Base-by-base conservation (phyloP, 2,329 filamentous ascomycete genomes). In the Endothia cerciana region DNA sequence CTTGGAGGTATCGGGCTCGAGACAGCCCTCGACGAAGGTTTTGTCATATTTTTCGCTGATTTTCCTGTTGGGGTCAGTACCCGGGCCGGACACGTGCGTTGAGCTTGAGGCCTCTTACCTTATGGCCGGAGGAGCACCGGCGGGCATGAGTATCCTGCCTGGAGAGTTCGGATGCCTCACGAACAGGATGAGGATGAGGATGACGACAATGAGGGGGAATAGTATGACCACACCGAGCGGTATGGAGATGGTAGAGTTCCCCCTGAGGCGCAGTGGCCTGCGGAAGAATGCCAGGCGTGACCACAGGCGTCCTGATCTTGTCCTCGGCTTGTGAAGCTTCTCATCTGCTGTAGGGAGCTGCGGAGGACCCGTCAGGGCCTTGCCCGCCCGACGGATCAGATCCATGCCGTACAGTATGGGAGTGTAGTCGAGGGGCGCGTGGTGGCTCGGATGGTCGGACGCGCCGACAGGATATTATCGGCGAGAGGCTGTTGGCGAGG, bases 31-130 rank as follows among this genome's bases (percentile, higher is more conserved):
- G 60, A 93, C 91, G 74, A 99, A 99, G 61, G 97, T 93, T 79
- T 97, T 97, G 80, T 99, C 95, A 79, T 98, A 88, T 74, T 96
- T 92, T 80, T 98, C 95, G 80, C 91, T 97, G 73, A 99, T 99
- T 87, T 93, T 94, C 72, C 94, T 97, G 75, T 73, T 45, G 61
- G 15, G 8, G 15, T 61, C 25, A 57, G 60, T 45, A 58, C 10
- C 30, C 19, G 28, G 4, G 22, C 33, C 19, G 36, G 55, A 41
- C n/a, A 38, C 10, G 22, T 7, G n/a, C 11, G 33, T 10, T 13
- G 55, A 22, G 22, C 7, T 41, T 15, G n/a, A 4, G n/a, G 11
- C 19, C 13, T 25, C 87, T 67, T 86, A 96, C 93, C 94, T 89
- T 79, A 97, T 97, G 59, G 91, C 88, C 49, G 94, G 94, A 70